Evolutionary conservation across 2,329 filamentous ascomycete species (phyloP).

Genomic region (Dothistroma pini): DNA sequence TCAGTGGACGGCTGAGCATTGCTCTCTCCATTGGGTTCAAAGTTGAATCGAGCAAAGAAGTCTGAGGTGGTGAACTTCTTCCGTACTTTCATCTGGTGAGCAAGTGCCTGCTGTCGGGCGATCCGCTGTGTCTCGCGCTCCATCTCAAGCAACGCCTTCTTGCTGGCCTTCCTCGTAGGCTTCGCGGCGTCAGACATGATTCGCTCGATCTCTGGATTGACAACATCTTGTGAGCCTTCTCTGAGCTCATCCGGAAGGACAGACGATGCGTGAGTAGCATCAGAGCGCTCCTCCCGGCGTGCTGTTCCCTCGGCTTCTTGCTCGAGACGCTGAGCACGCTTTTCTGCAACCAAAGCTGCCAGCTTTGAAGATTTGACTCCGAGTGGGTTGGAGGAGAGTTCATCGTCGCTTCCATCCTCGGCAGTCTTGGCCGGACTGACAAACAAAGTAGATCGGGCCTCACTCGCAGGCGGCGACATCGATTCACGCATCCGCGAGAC

Average conservation of each 20-base stretch:
- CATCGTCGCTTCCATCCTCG: constrained; percentile 22
- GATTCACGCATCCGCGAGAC: constrained; percentile 5
- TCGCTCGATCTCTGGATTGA: constrained; percentile 27
- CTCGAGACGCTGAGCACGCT: constrained; percentile 30
- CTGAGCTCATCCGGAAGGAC: constrained; percentile 28
- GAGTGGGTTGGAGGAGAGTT: constrained; percentile 23
- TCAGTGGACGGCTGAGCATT: constrained; percentile 7
- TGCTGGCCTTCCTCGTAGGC: constrained; percentile 81
- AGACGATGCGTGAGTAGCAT: constrained; percentile 17
- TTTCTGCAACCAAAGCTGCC: constrained; percentile 32
- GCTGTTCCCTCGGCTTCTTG: constrained; percentile 21
- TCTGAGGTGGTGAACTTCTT: constrained; percentile 85
- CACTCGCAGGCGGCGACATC: constrained; percentile 16
- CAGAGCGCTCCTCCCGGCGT: constrained; percentile 1
- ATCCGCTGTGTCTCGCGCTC: constrained; percentile 90
- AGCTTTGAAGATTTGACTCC: constrained; percentile 27
- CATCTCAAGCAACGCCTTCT: constrained; percentile 94
- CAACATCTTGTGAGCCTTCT: constrained; percentile 21
- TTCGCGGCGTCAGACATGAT: constrained; percentile 47
- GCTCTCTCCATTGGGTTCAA: constrained; percentile 11
- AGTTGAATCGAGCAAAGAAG: constrained; percentile 81
- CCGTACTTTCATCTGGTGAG: constrained; percentile 79
- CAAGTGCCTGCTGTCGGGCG: constrained; percentile 82
- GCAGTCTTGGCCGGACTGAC: constrained; percentile 31
- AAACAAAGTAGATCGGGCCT: constrained; percentile 25